Evolutionary conservation across 768 basidiomycete species (phyloP).

Genomic region (Leccinellum luteum): DNA sequence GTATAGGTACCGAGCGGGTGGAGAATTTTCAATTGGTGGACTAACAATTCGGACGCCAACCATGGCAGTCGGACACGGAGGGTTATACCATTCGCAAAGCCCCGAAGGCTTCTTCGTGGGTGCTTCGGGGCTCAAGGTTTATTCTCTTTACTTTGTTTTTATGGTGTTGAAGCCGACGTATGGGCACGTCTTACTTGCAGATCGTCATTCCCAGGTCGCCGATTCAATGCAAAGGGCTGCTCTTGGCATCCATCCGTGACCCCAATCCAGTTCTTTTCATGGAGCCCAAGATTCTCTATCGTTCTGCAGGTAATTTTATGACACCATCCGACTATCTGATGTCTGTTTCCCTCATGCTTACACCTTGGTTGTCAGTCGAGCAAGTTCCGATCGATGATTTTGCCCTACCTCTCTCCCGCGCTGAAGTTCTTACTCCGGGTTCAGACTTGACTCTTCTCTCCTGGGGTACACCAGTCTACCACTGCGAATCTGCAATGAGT

Average conservation of each 20-base stretch:
- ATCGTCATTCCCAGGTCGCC: constrained; percentile 94
- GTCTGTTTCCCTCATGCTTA: constrained; percentile 2
- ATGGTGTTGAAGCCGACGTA: background rate
- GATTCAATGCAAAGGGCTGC: constrained; percentile 91
- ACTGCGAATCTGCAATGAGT: constrained; percentile 81
- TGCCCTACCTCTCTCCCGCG: constrained; percentile 75
- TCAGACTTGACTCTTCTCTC: constrained; percentile 86
- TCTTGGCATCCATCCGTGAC: constrained; percentile 84
- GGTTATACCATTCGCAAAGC: constrained; percentile 91
- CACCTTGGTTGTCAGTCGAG: constrained; percentile 52
- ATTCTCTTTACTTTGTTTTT: background rate
- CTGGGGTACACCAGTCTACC: constrained; percentile 93
- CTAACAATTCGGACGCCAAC: constrained; percentile 83
- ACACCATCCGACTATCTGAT: background rate
- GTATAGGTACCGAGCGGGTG: constrained; percentile 85
- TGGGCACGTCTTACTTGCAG: constrained; percentile 14
- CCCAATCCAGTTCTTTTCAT: constrained; percentile 94
- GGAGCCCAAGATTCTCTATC: constrained; percentile 93
- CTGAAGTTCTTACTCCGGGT: constrained; percentile 72
- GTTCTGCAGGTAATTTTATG: constrained; percentile 63
- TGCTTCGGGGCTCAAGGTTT: constrained; percentile 83
- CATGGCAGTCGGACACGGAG: constrained; percentile 92
- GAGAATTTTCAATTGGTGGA: constrained; percentile 76
- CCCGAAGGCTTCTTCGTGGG: constrained; percentile 95
- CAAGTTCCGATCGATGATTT: constrained; percentile 91